Base-by-base conservation (phyloP, 805 yeast genomes). In the Saturnispora sanitii region DNA sequence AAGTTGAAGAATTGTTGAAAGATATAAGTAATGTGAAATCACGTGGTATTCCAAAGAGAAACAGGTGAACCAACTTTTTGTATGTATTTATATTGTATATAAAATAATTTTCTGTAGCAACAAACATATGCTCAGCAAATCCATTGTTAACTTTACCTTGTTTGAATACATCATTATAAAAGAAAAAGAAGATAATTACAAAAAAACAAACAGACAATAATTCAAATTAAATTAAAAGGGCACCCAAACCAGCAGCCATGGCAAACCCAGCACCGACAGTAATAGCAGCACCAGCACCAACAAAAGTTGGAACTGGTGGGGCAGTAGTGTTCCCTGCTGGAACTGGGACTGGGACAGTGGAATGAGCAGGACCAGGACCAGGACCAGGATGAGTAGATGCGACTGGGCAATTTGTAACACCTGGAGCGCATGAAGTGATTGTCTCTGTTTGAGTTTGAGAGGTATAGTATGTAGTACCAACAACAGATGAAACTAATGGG, bases 371-470 rank as follows among this genome's bases (percentile, higher is more conserved):
- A 50, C 61, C 54, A 41, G 58, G 55, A 37, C 51, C 61, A 55
- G n/a, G n/a, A n/a, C n/a, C n/a, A n/a, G n/a, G n/a, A n/a, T n/a
- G n/a, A n/a, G n/a, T n/a, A n/a, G n/a, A n/a, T n/a, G n/a, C 8
- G 4, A 58, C 44, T 33, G 57, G 57, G 38, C 58, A 54, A 47
- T 47, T 57, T 35, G 62, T 57, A 49, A 66, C 65, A 50, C 61
- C 55, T 41, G 59, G 55, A 38, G 52, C 62, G 54, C 61, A 57
- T 43, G 58, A 62, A 47, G 60, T 53, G 54, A 64, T 62, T 46
- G 66, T 66, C 35, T 60, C 57, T 38, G 62, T 56, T 26, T 40
- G 45, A 45, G 70, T 69, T 44, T 62, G 45, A 46, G 50, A 40
- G 35, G 54, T 58, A 51, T 61, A 61, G 41, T 40, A 53, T 15